Conservation (phyloP, 176 grass and related monocot genomes). For the Hyparrhenia diplandra region DNA sequence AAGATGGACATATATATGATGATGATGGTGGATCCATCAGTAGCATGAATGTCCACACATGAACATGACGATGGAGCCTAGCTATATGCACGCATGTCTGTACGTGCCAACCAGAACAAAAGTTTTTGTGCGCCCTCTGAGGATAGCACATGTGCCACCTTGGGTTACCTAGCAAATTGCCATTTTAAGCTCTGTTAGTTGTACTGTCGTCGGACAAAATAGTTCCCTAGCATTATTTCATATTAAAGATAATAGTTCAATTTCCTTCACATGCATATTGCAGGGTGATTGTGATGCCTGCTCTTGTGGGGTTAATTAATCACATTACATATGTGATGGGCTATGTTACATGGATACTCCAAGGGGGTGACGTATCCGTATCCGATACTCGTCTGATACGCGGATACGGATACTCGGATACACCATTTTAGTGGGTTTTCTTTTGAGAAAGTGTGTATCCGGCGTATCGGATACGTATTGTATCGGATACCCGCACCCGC, state of each 20-base stretch:
- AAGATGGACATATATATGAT: neutral
- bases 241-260: neutral
- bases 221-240: too few species aligned
- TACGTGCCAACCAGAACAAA: neutral
- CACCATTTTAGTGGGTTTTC: too few species aligned
- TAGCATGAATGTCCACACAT: conserved; percentile 1
- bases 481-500: too few species aligned
- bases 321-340: neutral
- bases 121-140: neutral
- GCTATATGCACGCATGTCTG: neutral
- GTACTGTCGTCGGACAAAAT: neutral
- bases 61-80: neutral
- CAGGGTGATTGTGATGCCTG: neutral
- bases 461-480: too few species aligned
- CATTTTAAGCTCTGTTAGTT: neutral
- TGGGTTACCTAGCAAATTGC: neutral
- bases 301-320: neutral
- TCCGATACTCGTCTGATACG: too few species aligned
- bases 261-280: neutral
- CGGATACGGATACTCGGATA: too few species aligned
- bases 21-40: neutral
- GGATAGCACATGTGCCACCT: neutral
- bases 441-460: too few species aligned
- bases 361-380: too few species aligned
- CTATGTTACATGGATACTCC: too few species aligned